Evolutionary conservation across 352 stramenopile species (phyloP).

Genomic region (Phytophthora pini): DNA sequence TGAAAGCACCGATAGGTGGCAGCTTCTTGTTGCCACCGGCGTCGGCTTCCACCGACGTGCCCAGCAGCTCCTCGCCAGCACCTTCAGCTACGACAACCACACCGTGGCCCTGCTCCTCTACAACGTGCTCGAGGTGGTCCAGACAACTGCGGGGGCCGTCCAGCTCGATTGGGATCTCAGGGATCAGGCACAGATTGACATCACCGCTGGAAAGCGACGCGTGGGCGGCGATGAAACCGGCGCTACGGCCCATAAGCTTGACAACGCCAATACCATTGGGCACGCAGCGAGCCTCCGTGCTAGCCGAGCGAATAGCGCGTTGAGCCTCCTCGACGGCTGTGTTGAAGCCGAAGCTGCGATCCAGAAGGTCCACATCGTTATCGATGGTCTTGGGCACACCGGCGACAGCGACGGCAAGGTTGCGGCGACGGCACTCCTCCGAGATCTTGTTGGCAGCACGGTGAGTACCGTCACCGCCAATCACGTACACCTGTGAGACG

Average conservation of each 20-base stretch:
- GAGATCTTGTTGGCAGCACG: constrained; percentile 94
- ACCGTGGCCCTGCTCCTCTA: constrained; percentile 96
- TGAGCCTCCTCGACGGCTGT: constrained; percentile 97
- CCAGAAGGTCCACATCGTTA: constrained; percentile 99
- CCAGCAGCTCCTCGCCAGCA: constrained; percentile 95
- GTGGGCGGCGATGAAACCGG: constrained; percentile 97
- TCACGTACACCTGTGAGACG: constrained; percentile 97
- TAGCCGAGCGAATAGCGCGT: constrained; percentile 90
- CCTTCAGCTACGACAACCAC: constrained; percentile 98
- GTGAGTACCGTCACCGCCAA: constrained; percentile 98
- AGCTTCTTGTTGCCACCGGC: constrained; percentile 96
- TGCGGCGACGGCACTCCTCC: constrained; percentile 72
- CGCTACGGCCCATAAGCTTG: constrained; percentile 98
- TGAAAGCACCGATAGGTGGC: constrained; percentile 95
- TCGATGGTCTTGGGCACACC: constrained; percentile 99
- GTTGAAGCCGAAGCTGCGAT: constrained; percentile 98
- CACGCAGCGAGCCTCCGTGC: constrained; percentile 95
- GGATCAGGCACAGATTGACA: constrained; percentile 98
- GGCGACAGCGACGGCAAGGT: constrained; percentile 94
- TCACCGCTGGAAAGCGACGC: constrained; percentile 97
- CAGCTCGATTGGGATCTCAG: constrained; percentile 97
- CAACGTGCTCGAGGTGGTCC: constrained; percentile 89
- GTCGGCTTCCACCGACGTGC: constrained; percentile 91
- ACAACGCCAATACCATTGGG: constrained; percentile 98
- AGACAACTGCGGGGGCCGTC: constrained; percentile 92